Evolutionary conservation across 2,329 filamentous ascomycete genomes (phyloP).

Genomic region (Aureobasidium namibiae): DNA sequence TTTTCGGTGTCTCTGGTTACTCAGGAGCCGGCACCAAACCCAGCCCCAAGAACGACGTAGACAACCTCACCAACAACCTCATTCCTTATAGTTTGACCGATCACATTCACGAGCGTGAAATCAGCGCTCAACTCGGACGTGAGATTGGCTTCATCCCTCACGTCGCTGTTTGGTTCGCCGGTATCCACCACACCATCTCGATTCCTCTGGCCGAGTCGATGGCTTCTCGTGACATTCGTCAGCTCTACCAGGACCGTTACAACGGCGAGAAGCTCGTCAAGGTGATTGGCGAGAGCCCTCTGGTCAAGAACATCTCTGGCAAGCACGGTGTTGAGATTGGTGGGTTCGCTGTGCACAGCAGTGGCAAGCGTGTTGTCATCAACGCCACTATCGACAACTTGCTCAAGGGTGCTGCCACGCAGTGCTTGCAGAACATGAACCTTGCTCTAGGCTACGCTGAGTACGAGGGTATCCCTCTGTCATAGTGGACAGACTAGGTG

Average conservation of each 20-base stretch:
- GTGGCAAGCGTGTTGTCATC: constrained; percentile 85
- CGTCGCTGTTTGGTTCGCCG: constrained; percentile 94
- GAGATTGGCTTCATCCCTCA: constrained; percentile 83
- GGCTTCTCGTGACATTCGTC: constrained; percentile 84
- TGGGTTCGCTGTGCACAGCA: constrained; percentile 85
- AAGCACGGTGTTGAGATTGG: constrained; percentile 91
- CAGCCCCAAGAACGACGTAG: constrained; percentile 84
- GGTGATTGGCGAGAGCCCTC: constrained; percentile 77
- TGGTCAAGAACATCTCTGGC: constrained; percentile 74
- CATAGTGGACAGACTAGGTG: constrained; percentile 24
- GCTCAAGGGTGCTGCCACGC: constrained; percentile 85
- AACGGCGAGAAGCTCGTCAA: constrained; percentile 93
- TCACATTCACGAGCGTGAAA: constrained; percentile 92
- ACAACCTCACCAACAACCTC: constrained; percentile 75
- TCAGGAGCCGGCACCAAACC: constrained; percentile 93
- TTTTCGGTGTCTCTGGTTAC: constrained; percentile 91
- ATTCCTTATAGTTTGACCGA: constrained; percentile 87
- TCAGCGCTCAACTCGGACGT: constrained; percentile 66
- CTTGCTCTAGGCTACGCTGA: constrained; percentile 80
- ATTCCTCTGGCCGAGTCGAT: constrained; percentile 80
- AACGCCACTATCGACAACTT: constrained; percentile 92
- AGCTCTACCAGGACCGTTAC: constrained; percentile 92
- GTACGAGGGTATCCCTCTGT: constrained; percentile 73
- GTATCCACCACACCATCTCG: constrained; percentile 85
- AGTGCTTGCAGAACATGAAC: constrained; percentile 95